Evolutionary conservation across 306 rosid genomes (phyloP), one percentile per base, ranked within the genome.

Genomic region (Vigna hirtella): DNA sequence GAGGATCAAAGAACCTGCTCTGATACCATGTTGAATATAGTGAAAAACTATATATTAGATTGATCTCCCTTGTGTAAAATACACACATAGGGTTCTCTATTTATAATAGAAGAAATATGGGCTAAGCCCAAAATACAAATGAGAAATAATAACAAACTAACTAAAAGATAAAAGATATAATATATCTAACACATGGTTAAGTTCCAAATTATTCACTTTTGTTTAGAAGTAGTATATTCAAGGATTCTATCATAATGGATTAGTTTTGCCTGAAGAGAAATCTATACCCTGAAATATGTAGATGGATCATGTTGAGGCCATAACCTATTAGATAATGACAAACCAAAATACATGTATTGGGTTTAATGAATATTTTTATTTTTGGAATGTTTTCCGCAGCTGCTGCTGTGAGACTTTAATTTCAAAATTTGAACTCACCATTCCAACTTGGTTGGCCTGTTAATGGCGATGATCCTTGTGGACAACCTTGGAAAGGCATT

Each of bases 401-500:
- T 81, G 68, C 88, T 68, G 89, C 88, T 70, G 58, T 95, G 56
- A 88, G 56, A 83, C 49, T 16, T 34, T 32, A 93, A 84, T 91
- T 84, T 80, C 73, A 66, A 75, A 81, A 84, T 79, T 43, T 88
- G 77, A 93, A 85, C 65, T 88, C 93, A 18, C 85, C 91, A 2
- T 1, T 89, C 70, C 97, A 88, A 90, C 84, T 95, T 49, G 89
- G 93, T 70, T 95, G 98, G 99, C 87, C 66, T 71, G 77, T 83
- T 79, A 83, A 63, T 67, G 90, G 93, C 62, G 93, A 78, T 30
- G 97, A 95, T 83, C 97, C 98, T 2, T 95, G 98, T 62, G 98
- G 90, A 9, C 98, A 92, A 83, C 76, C 88, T 59, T 95, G 98
- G 98, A 88, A 84, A 83, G 98, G 98, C 67, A 83, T 92, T 71